These are phyloP conservation scores for Papiliotrema nemorosa DNA, from an alignment of 1,284 basidiomycete genomes.

Conservation along the genomic window DNA sequence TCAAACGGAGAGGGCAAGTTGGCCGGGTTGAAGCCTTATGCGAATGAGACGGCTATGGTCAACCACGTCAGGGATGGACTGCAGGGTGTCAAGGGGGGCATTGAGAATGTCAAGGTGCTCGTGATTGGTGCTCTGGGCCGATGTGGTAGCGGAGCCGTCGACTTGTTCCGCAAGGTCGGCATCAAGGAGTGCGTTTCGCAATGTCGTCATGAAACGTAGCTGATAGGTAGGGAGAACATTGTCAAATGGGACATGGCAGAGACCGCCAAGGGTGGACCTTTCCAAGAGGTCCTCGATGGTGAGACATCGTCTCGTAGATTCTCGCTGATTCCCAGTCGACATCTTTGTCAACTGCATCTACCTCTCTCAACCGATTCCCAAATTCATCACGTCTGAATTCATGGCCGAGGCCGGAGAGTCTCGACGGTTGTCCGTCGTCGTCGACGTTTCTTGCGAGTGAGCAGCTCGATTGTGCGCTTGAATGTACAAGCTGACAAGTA, in stretches of 20 bases:
- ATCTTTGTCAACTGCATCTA: constrained; percentile 99
- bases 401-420: constrained; percentile 67
- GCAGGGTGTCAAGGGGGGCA: constrained; percentile 58
- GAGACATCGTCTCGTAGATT: not conserved
- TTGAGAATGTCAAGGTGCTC: constrained; percentile 75
- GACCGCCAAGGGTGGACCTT: constrained; percentile 96
- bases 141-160: constrained; percentile 94
- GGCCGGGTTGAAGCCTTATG: constrained; percentile 70
- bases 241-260: constrained; percentile 97
- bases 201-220: not conserved
- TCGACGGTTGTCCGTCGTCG: constrained; percentile 76
- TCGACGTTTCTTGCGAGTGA: constrained; percentile 94
- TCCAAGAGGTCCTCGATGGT: constrained; percentile 85
- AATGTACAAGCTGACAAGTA: constrained; percentile 7
- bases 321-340: constrained; percentile 60
- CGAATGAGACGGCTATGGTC: constrained; percentile 79
- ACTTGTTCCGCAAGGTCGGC: constrained; percentile 90
- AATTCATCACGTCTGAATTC: constrained; percentile 75
- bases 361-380: constrained; percentile 80
- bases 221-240: constrained; percentile 72
- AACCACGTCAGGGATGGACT: constrained; percentile 65
- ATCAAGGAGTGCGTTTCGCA: constrained; percentile 67
- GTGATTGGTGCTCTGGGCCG: constrained; percentile 95
- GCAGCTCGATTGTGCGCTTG: constrained; percentile 6
- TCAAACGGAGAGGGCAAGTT: constrained; percentile 58